Base-by-base conservation (phyloP, 2,329 filamentous ascomycete genomes). In the Monosporascus sp. region DNA sequence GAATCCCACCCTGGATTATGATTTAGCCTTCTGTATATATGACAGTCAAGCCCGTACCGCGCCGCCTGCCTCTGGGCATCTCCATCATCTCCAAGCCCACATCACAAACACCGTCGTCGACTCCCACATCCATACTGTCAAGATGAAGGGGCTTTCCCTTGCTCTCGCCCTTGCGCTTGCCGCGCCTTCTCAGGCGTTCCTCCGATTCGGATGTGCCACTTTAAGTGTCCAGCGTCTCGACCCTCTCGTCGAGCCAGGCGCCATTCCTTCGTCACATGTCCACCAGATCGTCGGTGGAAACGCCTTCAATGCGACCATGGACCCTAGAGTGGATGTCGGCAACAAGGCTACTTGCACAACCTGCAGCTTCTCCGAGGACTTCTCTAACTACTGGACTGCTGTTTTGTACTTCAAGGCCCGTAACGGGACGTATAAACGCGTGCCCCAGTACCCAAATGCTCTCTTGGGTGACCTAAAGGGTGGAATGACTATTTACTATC, bases 401-500 rank as follows among this genome's bases (percentile, higher is more conserved):
- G 62, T 64, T 8, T 25, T 66, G 43, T 66, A 65, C 55, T 66
- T 66, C 56, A 64, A 64, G 52, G 62, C 62, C 39, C 59, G 59
- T 39, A 66, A 66, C 46, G 63, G 63, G 15, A 66, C 63, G 3
- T 65, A 60, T 59, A 65, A 65, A 53, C 62, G 63, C 24, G 63
- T 65, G 9, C 57, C 59, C 18, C 62, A 65, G 47, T 60, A 63
- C 57, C 65, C 63, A 57, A 68, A 58, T 57, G 60, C 60, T n/a
- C 57, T 62, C 41, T 52, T 72, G 48, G 67, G 69, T 18, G 62
- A 68, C 20, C 66, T 70, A 2, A 62, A 68, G 27, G 70, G 70
- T 22, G 71, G 71, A 44, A 72, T 74, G 57, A 72, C 72, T 8
- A 65, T 75, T 37, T 75, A 75, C 64, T 75, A 75, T 52, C 67